Evolutionary conservation across 2,329 filamentous ascomycete genomes (phyloP).

Genomic region (Alternaria hordeiaustralica): DNA sequence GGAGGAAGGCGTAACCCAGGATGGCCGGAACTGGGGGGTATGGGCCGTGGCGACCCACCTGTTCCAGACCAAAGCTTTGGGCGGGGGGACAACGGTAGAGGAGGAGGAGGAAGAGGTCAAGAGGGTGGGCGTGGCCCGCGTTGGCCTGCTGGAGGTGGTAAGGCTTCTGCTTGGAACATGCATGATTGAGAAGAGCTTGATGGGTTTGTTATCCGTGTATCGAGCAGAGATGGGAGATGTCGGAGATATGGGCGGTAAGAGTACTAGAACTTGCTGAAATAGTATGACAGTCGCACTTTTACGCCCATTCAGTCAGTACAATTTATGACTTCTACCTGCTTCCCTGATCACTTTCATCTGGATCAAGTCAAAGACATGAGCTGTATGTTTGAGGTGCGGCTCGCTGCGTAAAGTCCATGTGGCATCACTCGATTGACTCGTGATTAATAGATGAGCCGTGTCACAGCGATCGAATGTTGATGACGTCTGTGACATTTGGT

Average conservation of each 20-base stretch:
- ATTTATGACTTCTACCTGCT: not conserved
- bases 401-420: not conserved
- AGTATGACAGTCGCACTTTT: too few species aligned
- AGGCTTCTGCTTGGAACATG: not conserved
- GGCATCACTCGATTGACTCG: not conserved
- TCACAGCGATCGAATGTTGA: not conserved
- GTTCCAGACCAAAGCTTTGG: not conserved
- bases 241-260: not conserved
- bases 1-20: not conserved
- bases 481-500: not conserved
- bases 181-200: not conserved
- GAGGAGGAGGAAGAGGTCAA: not conserved
- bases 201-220: not conserved
- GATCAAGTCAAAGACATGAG: rapidly evolving
- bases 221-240: not conserved
- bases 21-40: not conserved
- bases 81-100: not conserved
- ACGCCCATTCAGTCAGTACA: not conserved
- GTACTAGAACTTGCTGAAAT: not conserved
- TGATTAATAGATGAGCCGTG: not conserved
- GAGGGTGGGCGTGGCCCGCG: not conserved
- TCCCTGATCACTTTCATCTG: not conserved
- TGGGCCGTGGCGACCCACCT: not conserved
- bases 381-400: too few species aligned
- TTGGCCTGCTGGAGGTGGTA: not conserved